Base-by-base conservation (phyloP, 2,329 filamentous ascomycete species). In the Colletotrichum spaethianum region DNA sequence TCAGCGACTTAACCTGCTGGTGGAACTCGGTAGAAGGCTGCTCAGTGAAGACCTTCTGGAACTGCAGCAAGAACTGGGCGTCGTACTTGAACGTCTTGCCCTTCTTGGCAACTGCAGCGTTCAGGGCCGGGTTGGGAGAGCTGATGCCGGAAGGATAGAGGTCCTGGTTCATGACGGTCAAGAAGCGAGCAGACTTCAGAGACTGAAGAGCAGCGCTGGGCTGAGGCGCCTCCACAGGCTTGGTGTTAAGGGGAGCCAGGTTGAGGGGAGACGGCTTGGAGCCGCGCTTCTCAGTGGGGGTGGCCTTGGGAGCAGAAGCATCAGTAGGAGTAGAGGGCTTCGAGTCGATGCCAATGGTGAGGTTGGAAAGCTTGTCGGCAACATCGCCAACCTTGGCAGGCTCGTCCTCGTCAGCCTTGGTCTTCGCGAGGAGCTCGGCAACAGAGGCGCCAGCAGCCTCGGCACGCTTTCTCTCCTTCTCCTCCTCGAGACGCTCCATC, bases 11-110 rank as follows among this genome's bases (percentile, higher is more conserved):
- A 88, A 99, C 92, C 79, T 96, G 95, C 75, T 92, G 88, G 79
- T 97, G 93, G 90, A 98, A 99, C 79, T 98, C 96, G 53, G 95
- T 83, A 0, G 95, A 97, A 18, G 96, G 96, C 85, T 98, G 97
- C 86, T 99, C 96, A 74, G 94, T 97, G 85, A 98, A 99, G 26
- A 98, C 94, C 77, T 90, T 90, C 85, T 98, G 94, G 88, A 99
- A 99, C 80, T 99, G 96, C 38, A 99, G 88, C 84, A 99, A 86
- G 87, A 99, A 99, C 77, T 93, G 92, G 78, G 95, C 94, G 84
- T 98, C 95, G 83, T 99, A 99, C 82, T 97, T 95, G 86, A 97
- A 97, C 52, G 91, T 92, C 82, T 91, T 93, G 73, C 91, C 91
- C 85, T 95, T 96, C 82, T 93, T 94, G 42, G 90, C 88, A 36